Evolutionary conservation across 2,329 filamentous ascomycete genomes (phyloP).

Genomic region (Cordyceps fumosorosea): DNA sequence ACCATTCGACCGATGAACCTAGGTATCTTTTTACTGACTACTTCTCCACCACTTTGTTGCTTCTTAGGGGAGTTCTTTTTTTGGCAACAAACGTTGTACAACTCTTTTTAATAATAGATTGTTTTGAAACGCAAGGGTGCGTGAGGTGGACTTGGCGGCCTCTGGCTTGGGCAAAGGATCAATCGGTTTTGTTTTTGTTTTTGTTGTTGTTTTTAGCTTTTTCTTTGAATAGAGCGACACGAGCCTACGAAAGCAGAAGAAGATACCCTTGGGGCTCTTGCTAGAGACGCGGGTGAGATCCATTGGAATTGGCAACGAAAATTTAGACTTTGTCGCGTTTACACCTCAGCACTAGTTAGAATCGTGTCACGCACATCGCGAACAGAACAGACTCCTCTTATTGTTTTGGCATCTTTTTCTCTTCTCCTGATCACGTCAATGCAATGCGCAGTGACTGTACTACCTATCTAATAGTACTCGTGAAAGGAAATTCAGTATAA

Average conservation of each 20-base stretch:
- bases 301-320: too few species aligned
- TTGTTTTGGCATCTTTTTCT: neutral
- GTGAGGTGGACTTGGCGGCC: too few species aligned
- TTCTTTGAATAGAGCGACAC: too few species aligned
- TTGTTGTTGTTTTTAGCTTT: too few species aligned
- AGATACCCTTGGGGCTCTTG: too few species aligned
- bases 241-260: too few species aligned
- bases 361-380: neutral
- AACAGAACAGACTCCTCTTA: constrained; percentile 6
- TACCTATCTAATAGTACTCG: neutral
- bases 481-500: neutral
- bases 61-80: neutral
- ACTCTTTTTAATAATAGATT: constrained; percentile 3
- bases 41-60: neutral
- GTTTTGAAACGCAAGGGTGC: too few species aligned
- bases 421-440: neutral
- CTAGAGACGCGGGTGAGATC: too few species aligned
- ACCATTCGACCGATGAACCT: too few species aligned
- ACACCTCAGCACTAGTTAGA: neutral
- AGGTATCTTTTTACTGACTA: too few species aligned
- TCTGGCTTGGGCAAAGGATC: too few species aligned
- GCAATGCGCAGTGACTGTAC: neutral
- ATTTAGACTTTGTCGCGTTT: too few species aligned
- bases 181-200: neutral
- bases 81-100: neutral